phyloP scores from a whole-genome alignment of 2,329 filamentous ascomycete species.

The Corinectria fuckeliana region DNA sequence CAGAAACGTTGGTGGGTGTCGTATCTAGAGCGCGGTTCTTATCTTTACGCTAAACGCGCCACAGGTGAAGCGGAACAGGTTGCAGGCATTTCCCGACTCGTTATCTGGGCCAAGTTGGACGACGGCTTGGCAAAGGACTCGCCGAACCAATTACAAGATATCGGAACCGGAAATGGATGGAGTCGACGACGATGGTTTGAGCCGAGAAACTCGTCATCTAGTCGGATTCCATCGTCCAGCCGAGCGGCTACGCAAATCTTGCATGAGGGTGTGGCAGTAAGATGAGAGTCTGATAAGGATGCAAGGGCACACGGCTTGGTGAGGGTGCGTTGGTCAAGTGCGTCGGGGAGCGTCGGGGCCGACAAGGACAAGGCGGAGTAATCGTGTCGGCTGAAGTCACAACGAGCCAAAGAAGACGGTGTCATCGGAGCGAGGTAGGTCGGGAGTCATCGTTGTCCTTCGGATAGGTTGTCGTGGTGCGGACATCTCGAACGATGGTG shows the following conservation, averaged over 20 bases:
- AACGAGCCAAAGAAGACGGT: neutral
- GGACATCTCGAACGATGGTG: neutral
- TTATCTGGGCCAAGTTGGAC: constrained; percentile 24
- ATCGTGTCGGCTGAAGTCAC: neutral
- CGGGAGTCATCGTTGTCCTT: neutral
- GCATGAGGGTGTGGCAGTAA: constrained; percentile 1
- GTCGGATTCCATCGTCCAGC: neutral
- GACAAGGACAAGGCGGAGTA: neutral
- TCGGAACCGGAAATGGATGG: neutral
- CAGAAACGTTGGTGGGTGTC: neutral
- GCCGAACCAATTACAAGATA: constrained; percentile 10
- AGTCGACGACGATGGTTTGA: neutral
- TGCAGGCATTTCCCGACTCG: neutral
- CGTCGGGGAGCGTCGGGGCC: neutral
- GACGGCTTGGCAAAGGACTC: neutral
- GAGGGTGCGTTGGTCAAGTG: neutral
- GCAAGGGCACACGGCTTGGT: neutral
- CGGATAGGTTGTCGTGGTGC: neutral
- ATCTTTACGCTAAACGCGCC: constrained; percentile 32
- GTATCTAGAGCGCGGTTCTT: constrained; percentile 14
- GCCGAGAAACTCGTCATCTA: constrained; percentile 11
- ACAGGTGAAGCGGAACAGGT: constrained; percentile 18
- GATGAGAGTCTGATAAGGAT: constrained; percentile 14
- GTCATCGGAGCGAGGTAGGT: neutral
- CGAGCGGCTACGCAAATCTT: constrained; percentile 11